phyloP scores from a whole-genome alignment of 2,329 filamentous ascomycete species.

The Colletotrichum kahawae region DNA sequence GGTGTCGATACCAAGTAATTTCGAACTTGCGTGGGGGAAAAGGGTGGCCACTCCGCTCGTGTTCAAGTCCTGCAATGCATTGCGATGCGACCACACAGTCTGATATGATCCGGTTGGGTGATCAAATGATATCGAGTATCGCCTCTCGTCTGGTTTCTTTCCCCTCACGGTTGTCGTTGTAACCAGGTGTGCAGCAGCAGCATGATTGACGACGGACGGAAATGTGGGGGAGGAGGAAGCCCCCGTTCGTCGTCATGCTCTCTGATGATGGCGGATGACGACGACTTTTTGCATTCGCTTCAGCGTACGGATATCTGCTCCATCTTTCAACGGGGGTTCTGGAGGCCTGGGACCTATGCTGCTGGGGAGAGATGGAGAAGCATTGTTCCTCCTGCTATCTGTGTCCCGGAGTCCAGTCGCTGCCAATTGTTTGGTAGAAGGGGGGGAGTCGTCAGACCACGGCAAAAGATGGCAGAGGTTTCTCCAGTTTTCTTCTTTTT shows the following conservation, averaged over 20 bases:
- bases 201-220: neutral
- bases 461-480: neutral
- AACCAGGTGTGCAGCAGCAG: neutral
- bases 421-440: neutral
- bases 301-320: neutral
- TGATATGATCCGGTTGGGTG: neutral
- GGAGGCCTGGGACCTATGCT: neutral
- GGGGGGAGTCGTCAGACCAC: neutral
- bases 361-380: neutral
- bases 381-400: neutral
- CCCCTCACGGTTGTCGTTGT: neutral
- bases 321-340: neutral
- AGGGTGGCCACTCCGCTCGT: neutral
- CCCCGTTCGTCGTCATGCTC: neutral
- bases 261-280: constrained; percentile 13
- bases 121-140: neutral
- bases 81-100: neutral
- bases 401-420: neutral
- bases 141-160: neutral
- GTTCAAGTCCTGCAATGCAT: neutral
- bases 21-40: neutral
- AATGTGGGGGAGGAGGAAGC: neutral
- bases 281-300: neutral
- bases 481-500: neutral
- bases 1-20: neutral